Percentiles rank a stretch among this genome's conserved stretches.
phyloP scores from a whole-genome alignment of 768 basidiomycete species.

The Panus rudis region DNA sequence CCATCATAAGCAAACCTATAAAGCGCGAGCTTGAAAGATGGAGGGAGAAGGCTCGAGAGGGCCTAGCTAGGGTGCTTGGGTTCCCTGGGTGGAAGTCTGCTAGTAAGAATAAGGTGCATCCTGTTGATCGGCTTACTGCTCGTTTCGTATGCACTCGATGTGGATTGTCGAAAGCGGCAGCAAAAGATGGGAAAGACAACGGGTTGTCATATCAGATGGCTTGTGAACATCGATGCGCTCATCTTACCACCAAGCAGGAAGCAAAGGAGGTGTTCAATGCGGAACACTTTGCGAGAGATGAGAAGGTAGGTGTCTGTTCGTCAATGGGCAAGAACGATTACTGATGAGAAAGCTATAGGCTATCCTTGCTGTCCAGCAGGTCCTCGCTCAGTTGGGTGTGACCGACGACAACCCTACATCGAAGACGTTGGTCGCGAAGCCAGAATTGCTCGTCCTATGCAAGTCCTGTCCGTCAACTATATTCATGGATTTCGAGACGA shows the following conservation, averaged over 20 bases:
- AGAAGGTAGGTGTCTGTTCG: slow-evolving; percentile 35
- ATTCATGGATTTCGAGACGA: slow-evolving; percentile 37
- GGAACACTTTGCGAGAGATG: slow-evolving; percentile 49
- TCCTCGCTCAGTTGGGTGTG: slow-evolving; percentile 23
- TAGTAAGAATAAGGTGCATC: slow-evolving; percentile 41
- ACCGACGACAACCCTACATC: background rate
- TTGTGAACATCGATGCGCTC: slow-evolving; percentile 52
- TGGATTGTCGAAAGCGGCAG: slow-evolving; percentile 26
- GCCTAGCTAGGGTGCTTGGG: slow-evolving; percentile 42
- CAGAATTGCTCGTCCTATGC: slow-evolving; percentile 34
- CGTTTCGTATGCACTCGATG: slow-evolving; percentile 55
- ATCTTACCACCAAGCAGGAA: slow-evolving; percentile 20
- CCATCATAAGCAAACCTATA: background rate
- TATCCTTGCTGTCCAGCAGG: slow-evolving; percentile 32
- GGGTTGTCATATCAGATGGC: slow-evolving; percentile 53
- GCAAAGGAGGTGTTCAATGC: slow-evolving; percentile 37
- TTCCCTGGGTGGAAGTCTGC: slow-evolving; percentile 44
- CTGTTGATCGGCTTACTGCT: slow-evolving; percentile 51
- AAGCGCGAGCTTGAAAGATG: slow-evolving; percentile 40
- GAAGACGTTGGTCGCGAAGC: slow-evolving; percentile 4
- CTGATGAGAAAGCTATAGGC: slow-evolving; percentile 33
- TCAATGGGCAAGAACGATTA: background rate
- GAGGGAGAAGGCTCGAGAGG: slow-evolving; percentile 36
- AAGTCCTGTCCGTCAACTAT: slow-evolving; percentile 42
- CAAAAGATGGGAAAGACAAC: slow-evolving; percentile 26